A percentile compares a stretch with the other conserved stretches of the same genome.
Evolutionary conservation across 192 early-diverging fungal genomes (phyloP).

Genomic region (Coemansia sp.): DNA sequence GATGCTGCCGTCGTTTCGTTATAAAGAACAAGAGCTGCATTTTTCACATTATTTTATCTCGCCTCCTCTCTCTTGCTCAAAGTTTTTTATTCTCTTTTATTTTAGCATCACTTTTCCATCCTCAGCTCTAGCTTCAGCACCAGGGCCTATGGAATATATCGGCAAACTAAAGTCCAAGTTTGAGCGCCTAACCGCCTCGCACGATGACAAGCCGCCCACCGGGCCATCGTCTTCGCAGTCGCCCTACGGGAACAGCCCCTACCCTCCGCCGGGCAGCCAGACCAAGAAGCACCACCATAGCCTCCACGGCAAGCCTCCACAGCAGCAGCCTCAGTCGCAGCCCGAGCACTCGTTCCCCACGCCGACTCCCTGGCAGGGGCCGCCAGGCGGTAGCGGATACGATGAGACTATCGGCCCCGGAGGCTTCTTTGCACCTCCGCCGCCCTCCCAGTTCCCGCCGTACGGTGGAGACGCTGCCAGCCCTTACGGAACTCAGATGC

Average conservation of each 20-base stretch:
- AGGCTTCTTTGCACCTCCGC: slow-evolving; percentile 20
- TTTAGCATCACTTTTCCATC: not conserved
- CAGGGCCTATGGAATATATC: slow-evolving; percentile 32
- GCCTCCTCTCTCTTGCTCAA: too few relatives aligned
- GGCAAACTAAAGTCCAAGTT: slow-evolving; percentile 40
- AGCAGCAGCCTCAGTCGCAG: too few relatives aligned
- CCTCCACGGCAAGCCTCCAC: not conserved
- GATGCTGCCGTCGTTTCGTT: too few relatives aligned
- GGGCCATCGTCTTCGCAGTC: not conserved
- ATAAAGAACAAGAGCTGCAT: too few relatives aligned
- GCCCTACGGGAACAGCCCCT: not conserved
- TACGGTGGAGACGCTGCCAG: not conserved
- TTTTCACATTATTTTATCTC: too few relatives aligned
- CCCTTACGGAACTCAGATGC: not conserved
- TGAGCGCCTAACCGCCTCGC: slow-evolving; percentile 22
- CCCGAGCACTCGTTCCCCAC: not conserved
- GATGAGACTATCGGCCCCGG: slow-evolving; percentile 17
- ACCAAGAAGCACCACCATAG: not conserved
- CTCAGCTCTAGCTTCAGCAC: too few relatives aligned
- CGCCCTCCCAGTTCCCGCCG: not conserved
- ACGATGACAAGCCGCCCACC: slow-evolving; percentile 1
- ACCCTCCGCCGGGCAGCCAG: not conserved
- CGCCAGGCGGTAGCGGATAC: not conserved
- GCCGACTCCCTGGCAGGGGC: not conserved
- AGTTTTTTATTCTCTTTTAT: not conserved